Base-by-base conservation (phyloP, 768 basidiomycete species). In the Coprinellus micaceus region DNA sequence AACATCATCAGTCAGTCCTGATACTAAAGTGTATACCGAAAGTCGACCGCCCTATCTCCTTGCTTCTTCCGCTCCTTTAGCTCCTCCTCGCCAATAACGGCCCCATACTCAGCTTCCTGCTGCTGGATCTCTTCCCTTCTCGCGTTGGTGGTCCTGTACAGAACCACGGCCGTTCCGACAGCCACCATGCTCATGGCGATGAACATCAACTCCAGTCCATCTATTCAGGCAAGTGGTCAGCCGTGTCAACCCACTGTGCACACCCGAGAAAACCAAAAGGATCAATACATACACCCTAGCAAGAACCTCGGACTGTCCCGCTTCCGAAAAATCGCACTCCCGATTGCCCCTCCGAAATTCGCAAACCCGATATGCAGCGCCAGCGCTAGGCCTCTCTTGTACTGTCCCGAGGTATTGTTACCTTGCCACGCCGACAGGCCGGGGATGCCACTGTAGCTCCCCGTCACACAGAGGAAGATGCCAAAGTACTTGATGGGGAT, bases 371-470 rank as follows among this genome's bases (percentile, higher is more conserved):
- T 83, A n/a, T 88, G 82, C 24, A 88, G 52, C 0, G 85, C 85
- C 78, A 89, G 82, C 2, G 82, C 85, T 11, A 85, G 71, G 1
- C 75, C 86, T 3, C 87, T 85, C 64, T 88, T 89, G 65, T 84
- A 88, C 57, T 86, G 84, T 0, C 87, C 87, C 0, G 79, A 69
- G 11, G 86, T 73, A 60, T 89, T 86, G 61, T 84, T 86, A 22
- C 82, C 82, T 4, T 84, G 68, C 86, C 87, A 89, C 21, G 83
- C 75, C 12, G 86, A 71, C 1, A 84, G 65, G 10, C 82, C 85
- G 12, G 88, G 85, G 59, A 84, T 77, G 0, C 76, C 71, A 1
- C 82, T 76, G 58, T 85, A 88, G 39, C 76, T 75, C n/a, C 88
- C 88, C 0, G 75, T 73, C 6, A 88, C 85, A 24, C 79, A 77